Conservation (phyloP, 352 stramenopile species). For the Globisporangium barbulae region DNA sequence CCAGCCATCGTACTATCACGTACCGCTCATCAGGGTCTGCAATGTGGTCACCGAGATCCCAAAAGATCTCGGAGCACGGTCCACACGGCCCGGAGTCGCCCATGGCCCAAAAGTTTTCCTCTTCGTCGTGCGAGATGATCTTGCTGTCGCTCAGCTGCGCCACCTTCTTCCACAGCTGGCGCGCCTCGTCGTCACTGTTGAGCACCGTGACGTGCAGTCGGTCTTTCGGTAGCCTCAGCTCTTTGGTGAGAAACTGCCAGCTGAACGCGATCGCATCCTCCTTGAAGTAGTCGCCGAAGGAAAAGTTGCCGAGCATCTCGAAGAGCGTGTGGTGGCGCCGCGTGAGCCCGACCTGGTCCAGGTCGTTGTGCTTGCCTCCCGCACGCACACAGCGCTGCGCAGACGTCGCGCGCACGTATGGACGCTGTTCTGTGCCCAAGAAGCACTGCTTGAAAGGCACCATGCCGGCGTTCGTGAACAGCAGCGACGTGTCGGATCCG, state of each 20-base stretch:
- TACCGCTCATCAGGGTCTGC: slow-evolving; percentile 70
- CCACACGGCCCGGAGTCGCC: slow-evolving; percentile 92
- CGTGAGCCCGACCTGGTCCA: slow-evolving; percentile 97
- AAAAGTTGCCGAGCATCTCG: slow-evolving; percentile 99
- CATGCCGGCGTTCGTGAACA: slow-evolving; percentile 98
- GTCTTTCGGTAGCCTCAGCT: slow-evolving; percentile 59
- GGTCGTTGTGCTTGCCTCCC: slow-evolving; percentile 98
- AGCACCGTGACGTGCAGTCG: slow-evolving; percentile 73
- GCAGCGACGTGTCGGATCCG: slow-evolving; percentile 89
- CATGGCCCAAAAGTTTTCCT: slow-evolving; percentile 98
- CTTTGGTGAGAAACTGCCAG: slow-evolving; percentile 93
- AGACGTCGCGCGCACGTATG: slow-evolving; percentile 90
- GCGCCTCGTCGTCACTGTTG: slow-evolving; percentile 56
- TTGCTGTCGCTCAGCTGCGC: slow-evolving; percentile 45
- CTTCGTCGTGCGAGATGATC: slow-evolving; percentile 69
- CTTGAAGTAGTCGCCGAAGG: slow-evolving; percentile 98
- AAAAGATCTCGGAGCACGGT: slow-evolving; percentile 95
- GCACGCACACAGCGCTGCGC: slow-evolving; percentile 97
- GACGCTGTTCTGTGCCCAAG: slow-evolving; percentile 72
- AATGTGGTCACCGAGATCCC: slow-evolving; percentile 84
- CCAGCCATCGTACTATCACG: slow-evolving; percentile 20
- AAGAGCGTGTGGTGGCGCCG: slow-evolving; percentile 98
- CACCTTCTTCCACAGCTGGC: slow-evolving; percentile 53
- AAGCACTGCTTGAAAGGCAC: slow-evolving; percentile 94
- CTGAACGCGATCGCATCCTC: slow-evolving; percentile 93